phyloP scores from a whole-genome alignment of 805 yeast genomes.

The Suhomyces vadensis region DNA sequence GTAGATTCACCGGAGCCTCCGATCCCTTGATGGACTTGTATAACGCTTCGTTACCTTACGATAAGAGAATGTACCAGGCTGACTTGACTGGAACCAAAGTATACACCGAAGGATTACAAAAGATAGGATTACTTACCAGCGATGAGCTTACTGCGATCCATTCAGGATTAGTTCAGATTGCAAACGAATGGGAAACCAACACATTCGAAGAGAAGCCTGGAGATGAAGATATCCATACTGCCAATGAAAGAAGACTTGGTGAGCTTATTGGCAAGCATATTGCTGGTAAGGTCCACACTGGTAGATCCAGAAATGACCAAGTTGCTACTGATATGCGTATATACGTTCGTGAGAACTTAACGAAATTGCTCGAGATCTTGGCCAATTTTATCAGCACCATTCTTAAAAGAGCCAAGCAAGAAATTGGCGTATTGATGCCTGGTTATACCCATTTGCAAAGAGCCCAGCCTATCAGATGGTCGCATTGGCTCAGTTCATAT shows the following conservation, averaged over 20 bases:
- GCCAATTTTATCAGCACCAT: conserved; percentile 67
- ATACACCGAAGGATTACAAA: conserved; percentile 82
- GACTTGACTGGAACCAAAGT: conserved; percentile 94
- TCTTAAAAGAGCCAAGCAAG: conserved; percentile 73
- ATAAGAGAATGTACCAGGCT: conserved; percentile 89
- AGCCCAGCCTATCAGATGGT: conserved; percentile 99
- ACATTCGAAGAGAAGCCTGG: conserved; percentile 75
- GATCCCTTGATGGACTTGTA: conserved; percentile 98
- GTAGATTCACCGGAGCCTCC: conserved; percentile 94
- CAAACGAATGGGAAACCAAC: conserved; percentile 76
- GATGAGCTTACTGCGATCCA: conserved; percentile 83
- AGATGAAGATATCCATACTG: conserved; percentile 98
- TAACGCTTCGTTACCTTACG: conserved; percentile 96
- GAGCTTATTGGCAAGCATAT: conserved; percentile 91
- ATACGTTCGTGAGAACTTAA: conserved; percentile 78
- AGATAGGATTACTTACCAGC: conserved; percentile 69
- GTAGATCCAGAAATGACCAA: conserved; percentile 97
- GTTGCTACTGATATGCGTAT: conserved; percentile 99
- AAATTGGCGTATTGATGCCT: conserved; percentile 94
- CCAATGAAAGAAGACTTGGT: conserved; percentile 96
- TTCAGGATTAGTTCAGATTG: conserved; percentile 70
- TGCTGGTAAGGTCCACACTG: conserved; percentile 99
- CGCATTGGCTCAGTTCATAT: conserved; percentile 93
- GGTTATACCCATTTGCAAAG: conserved; percentile 98
- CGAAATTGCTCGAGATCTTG: conserved; percentile 56